Conservation (phyloP, 1,139 yeast genomes). For the Lodderomyces elongisporus region DNA sequence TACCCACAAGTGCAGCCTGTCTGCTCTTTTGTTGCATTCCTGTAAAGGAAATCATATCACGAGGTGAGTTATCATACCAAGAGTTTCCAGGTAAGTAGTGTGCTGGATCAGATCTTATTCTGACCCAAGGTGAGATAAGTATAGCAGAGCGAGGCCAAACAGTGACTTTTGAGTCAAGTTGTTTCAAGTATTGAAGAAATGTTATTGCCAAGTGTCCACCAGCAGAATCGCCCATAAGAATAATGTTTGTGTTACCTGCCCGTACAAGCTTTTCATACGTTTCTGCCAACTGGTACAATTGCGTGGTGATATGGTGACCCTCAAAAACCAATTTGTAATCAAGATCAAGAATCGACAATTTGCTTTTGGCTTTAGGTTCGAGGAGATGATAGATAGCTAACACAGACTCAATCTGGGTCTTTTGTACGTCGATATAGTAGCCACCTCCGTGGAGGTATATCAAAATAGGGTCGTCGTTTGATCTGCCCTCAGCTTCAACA, state of each 20-base stretch:
- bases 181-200: slow-evolving; percentile 25
- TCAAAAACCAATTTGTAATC: slow-evolving; percentile 35
- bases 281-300: slow-evolving; percentile 28
- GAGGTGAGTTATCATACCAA: slow-evolving; percentile 26
- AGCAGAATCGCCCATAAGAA: slow-evolving; percentile 40
- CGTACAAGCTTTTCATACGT: slow-evolving; percentile 23
- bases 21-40: slow-evolving; percentile 5
- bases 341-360: slow-evolving; percentile 28
- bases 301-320: slow-evolving; percentile 32
- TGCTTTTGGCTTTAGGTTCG: slow-evolving; percentile 21
- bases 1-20: slow-evolving; percentile 4
- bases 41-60: slow-evolving; percentile 26
- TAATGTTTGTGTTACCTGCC: slow-evolving; percentile 25
- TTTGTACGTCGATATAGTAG: slow-evolving; percentile 30
- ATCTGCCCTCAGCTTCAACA: slow-evolving; percentile 22
- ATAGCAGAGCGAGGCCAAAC: slow-evolving; percentile 27
- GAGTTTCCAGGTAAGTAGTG: slow-evolving; percentile 24
- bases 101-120: slow-evolving; percentile 9
- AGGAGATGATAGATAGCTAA: slow-evolving; percentile 28
- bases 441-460: slow-evolving; percentile 46
- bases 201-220: slow-evolving; percentile 36
- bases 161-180: slow-evolving; percentile 4
- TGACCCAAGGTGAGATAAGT: slow-evolving; percentile 40
- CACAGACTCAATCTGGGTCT: slow-evolving; percentile 30
- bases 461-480: slow-evolving; percentile 30